Evolutionary conservation across 2,329 filamentous ascomycete species (phyloP), one percentile per base, ranked within the genome.

Genomic region (Neurospora crassa): DNA sequence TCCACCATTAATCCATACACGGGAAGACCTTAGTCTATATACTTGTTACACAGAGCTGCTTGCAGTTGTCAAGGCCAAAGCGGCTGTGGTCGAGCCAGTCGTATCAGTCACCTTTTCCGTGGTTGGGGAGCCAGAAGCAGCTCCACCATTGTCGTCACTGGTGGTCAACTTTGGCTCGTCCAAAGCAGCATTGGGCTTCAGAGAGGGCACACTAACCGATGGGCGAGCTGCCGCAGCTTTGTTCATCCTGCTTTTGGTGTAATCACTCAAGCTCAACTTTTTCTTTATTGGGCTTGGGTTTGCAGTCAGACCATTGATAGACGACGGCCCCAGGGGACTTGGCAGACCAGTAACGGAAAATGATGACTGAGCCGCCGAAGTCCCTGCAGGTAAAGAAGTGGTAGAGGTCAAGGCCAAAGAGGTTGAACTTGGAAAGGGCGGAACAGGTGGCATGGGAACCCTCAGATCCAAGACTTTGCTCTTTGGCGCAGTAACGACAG

Each of bases 221-320:
- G 83, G 82, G 72, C 82, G 83, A 40, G 80, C 82, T 76, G 77
- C 83, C 2, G 84, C 83, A 3, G 84, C 84, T 76, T 88, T 89
- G 76, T 85, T 86, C 80, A 85, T 83, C 69, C 86, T 82, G 74
- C 85, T 87, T 78, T 87, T 89, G 10, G 84, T 87, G 76, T 91
- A 91, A 76, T 91, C 89, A 76, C 88, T 90, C 1, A 91, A 78
- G 73, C 87, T 90, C 45, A 91, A 80, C 78, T 90, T 91, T 83
- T 91, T 91, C 80, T 90, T 90, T 41, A 88, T 81, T 2, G 89
- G 89, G 73, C 87, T 90, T 2, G 87, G 87, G 29, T 84, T 83
- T 11, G 82, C 82, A 6, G 78, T 78, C 10, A 81, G 75, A 16
- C 84, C 83, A 71, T 85, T 87, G 42, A 82, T 76, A 0, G 80